Evolutionary conservation across 31 red algal genomes (phyloP).

Genomic region (Asparagopsis taxiformis): DNA sequence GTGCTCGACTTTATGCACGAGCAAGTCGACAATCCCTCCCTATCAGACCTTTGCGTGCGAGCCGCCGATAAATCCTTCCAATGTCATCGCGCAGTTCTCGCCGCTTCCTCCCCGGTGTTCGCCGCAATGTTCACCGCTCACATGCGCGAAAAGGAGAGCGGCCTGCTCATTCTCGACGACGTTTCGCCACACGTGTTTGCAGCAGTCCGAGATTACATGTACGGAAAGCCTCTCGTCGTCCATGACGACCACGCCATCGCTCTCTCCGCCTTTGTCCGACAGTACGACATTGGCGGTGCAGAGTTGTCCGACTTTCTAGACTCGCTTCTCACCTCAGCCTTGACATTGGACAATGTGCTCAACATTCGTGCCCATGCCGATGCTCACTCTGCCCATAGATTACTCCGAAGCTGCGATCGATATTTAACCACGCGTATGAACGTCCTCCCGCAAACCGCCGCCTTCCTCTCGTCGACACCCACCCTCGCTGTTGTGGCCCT

Average conservation of each 20-base stretch:
- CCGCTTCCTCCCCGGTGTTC: conserved; percentile 37
- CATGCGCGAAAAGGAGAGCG: conserved; percentile 9
- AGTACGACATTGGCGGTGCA: conserved; percentile 8
- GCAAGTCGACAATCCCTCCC: too few relatives aligned
- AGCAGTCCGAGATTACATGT: conserved; percentile 3
- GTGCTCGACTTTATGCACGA: too few relatives aligned
- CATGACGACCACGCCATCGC: neutral
- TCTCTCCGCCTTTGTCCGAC: conserved; percentile 13
- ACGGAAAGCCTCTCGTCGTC: conserved; percentile 2
- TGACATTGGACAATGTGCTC: conserved; percentile 11
- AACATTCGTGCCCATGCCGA: conserved; percentile 10
- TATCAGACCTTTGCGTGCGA: neutral
- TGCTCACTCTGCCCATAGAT: neutral
- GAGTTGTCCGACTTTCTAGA: conserved; percentile 16
- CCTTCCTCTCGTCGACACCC: neutral
- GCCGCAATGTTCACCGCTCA: conserved; percentile 16
- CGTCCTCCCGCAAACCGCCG: neutral
- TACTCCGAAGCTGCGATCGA: conserved; percentile 1
- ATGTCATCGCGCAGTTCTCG: conserved; percentile 21
- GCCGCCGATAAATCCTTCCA: neutral
- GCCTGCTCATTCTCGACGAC: conserved; percentile 4
- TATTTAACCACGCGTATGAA: neutral
- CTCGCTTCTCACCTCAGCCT: conserved; percentile 10
- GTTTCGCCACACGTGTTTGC: conserved; percentile 6
- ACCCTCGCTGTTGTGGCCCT: neutral